Base-by-base conservation (phyloP, 1,284 basidiomycete genomes). In the Ustilago xerochloae region DNA sequence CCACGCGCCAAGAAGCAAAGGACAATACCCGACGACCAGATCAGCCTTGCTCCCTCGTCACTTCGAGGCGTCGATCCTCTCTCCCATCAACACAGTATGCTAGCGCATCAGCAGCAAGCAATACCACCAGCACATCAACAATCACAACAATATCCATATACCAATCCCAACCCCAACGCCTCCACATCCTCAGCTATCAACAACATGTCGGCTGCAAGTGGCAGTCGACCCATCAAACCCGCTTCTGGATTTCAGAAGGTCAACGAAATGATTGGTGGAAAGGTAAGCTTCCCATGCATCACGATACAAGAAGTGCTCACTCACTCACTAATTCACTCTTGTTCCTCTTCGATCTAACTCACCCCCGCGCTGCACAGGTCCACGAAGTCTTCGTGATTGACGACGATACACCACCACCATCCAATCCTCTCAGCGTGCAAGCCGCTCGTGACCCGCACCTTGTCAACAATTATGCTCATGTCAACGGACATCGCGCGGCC, bases 341-440 rank as follows among this genome's bases (percentile, higher is more conserved):
- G 29, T 8, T 29, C 46, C 13, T 48, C 33, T 28, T 22, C 43
- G 15, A 38, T 32, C 18, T 9, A n/a, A n/a, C n/a, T 20, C 49
- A 29, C 30, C 15, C 41, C 12, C 15, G 30, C 33, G 3, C 2
- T 22, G 1, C n/a, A 20, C 67, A 78, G 75, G 65, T 80, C 1
- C 76, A 80, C 7, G 67, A 80, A 50, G 76, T 80, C 6, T 74
- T 69, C 57, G 70, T 80, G 7, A 64, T 80, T 18, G 78, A 78
- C 48, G 76, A 78, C 45, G 78, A 80, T 35, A 64, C 73, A 12
- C 75, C 67, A 7, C 65, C 75, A 7, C 75, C 77, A 16, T 49
- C 65, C 5, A 63, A 72, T 16, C 71, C 77, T 45, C 67, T 77
- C 60, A 68, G 69, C 46, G 68, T 68, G 6, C 72, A 78, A 32